Base-by-base conservation (phyloP, 2,329 filamentous ascomycete species). In the Xylariaceae sp. region DNA sequence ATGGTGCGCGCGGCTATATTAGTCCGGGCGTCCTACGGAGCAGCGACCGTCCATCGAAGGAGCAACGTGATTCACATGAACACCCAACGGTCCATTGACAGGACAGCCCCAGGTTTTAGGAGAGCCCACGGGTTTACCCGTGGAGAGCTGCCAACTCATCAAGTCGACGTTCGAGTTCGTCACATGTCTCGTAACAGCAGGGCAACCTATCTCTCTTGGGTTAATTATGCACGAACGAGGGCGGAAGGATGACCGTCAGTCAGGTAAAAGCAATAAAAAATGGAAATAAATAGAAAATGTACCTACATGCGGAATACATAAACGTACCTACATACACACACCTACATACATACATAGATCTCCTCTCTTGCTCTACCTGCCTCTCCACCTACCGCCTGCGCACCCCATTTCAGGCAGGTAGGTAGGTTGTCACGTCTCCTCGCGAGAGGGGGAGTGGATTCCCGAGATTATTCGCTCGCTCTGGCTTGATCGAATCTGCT, bases 71-170 rank as follows among this genome's bases (percentile, higher is more conserved):
- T 61, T 64, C 63, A 62, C 63, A 60, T 64, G 62, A 61, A 62
- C 61, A 48, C 51, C 56, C 48, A 23, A 47, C 42, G 48, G 10
- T 39, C 62, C 57, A 55, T 52, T 57, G 51, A 53, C 47, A 15
- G 30, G 37, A 30, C n/a, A 51, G 37, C 51, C 54, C 44, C 15
- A 51, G 51, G 37, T 23, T 10, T 37, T 23, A 50, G 39, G 10
- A 42, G 52, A 56, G 62, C 51, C 62, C 59, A 59, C 60, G 17
- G 60, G 57, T 58, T 56, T 61, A 57, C 59, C 47, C 55, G 55
- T 54, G 55, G 55, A 61, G 54, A 57, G 61, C 53, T 63, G 63
- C 63, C 63, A 65, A 63, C 63, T 62, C 63, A 65, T 63, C 63
- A 65, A 60, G 51, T 60, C 51, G 52, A 60, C 37, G 58, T 56